Evolutionary conservation across 495 filamentous ascomycete species (phyloP), one percentile per base, ranked within the genome.

Genomic region (Penicillium angulare): DNA sequence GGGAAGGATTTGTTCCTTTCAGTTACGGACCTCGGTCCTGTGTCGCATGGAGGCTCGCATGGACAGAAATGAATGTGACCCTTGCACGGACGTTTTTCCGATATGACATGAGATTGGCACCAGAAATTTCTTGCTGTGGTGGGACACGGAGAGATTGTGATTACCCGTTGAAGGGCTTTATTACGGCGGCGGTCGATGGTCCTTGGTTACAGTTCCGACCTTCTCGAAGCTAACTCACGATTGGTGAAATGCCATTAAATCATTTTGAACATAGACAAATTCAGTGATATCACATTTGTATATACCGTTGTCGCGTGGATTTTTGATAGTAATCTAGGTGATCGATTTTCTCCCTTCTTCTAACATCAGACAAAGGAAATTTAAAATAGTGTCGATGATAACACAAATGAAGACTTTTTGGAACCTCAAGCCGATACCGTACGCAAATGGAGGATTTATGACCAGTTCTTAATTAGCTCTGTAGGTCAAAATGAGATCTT

Each of bases 1-100:
- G 26, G 26, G 20, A 42, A 34, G 81, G 78, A 5, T 86, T 84
- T 61, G 77, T 72, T 49, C 78, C 80, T 2, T 85, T 85, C 48
- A 77, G 72, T 10, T 59, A 83, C 43, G 82, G 83, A 0, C 72
- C 79, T 0, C 63, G 82, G 13, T 76, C 76, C 2, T 85, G 82
- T 44, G 79, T 85, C 17, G 83, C 79, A 0, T 81, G 82, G 63
- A 72, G 73, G 0, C 60, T 84, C 27, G 80, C 80, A 0, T 82
- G 81, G 48, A 59, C 78, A 10, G 74, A 78, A 53, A 71, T 83
- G 66, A 53, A 47, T 42, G 23, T 58, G 8, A 52, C 49, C 17
- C 26, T 58, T 17, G 52, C 59, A 2, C 31, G 55, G 9, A 16
- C 36, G n/a, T 15, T 62, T 10, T 62, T 46, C 29, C 26, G 26